These are phyloP conservation scores for Pseudogymnoascus pannorum DNA, from an alignment of 2,329 filamentous ascomycete species.

Conservation along the genomic window DNA sequence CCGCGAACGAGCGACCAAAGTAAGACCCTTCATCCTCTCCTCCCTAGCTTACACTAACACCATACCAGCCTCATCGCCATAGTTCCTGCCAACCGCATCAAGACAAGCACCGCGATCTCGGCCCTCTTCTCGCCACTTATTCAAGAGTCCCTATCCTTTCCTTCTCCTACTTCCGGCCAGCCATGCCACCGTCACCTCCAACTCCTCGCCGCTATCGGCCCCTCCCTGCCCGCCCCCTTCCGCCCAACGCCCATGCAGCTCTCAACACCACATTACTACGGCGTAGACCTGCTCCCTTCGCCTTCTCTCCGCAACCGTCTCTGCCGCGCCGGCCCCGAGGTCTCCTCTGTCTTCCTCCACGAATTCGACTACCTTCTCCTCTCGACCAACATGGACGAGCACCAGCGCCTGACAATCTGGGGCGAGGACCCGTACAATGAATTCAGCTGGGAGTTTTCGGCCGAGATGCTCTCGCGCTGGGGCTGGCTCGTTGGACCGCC, in stretches of 20 bases:
- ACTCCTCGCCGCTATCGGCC: conserved; percentile 25
- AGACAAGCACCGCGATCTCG: conserved; percentile 30
- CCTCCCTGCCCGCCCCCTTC: conserved; percentile 28
- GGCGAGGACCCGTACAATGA: conserved; percentile 36
- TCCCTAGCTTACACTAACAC: neutral
- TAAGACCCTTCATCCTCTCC: neutral
- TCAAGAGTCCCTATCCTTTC: conserved; percentile 22
- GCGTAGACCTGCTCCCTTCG: conserved; percentile 37
- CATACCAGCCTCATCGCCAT: conserved; percentile 25
- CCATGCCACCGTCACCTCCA: conserved; percentile 24
- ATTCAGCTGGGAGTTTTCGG: conserved; percentile 37
- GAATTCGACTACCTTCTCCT: conserved; percentile 27
- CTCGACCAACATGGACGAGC: neutral
- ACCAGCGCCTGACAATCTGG: conserved; percentile 36
- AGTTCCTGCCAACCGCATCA: conserved; percentile 29
- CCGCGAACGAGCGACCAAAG: neutral
- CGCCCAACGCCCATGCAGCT: conserved; percentile 35
- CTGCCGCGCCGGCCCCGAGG: conserved; percentile 30
- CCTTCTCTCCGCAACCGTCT: conserved; percentile 33
- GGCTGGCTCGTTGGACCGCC: conserved; percentile 33
- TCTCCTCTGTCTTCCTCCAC: conserved; percentile 31
- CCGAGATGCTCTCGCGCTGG: conserved; percentile 33
- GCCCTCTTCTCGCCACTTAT: conserved; percentile 31
- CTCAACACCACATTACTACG: conserved; percentile 34
- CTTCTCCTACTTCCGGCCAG: conserved; percentile 28